Evolutionary conservation across 352 stramenopile species (phyloP).

Genomic region (Phytophthora sojae): DNA sequence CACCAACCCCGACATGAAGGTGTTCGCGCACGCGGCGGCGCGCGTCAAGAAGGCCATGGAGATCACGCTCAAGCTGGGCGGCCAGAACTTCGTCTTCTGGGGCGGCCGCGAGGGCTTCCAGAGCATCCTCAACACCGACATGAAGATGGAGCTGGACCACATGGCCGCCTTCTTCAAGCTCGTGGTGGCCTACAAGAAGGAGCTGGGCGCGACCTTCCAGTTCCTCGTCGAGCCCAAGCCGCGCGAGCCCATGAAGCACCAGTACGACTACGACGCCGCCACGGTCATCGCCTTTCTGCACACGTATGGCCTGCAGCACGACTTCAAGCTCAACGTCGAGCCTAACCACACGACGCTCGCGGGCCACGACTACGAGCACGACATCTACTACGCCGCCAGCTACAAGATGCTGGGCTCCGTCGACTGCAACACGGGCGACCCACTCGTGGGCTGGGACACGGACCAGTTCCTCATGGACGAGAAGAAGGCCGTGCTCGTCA

Average conservation of each 20-base stretch:
- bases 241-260: conserved; percentile 87
- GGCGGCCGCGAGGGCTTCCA: conserved; percentile 85
- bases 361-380: conserved; percentile 86
- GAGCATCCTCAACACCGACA: conserved; percentile 81
- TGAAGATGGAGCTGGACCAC: conserved; percentile 83
- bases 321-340: conserved; percentile 92
- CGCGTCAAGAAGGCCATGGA: conserved; percentile 91
- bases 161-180: conserved; percentile 87
- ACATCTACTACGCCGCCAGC: conserved; percentile 78
- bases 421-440: conserved; percentile 85
- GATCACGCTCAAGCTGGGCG: conserved; percentile 83
- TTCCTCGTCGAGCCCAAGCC: conserved; percentile 90
- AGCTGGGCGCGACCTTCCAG: conserved; percentile 76
- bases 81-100: conserved; percentile 91
- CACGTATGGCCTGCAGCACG: conserved; percentile 71
- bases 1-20: conserved; percentile 88
- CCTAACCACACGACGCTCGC: conserved; percentile 90
- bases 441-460: conserved; percentile 69
- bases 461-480: conserved; percentile 89
- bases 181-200: conserved; percentile 80
- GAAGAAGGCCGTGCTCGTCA: conserved; percentile 77
- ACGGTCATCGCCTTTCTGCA: conserved; percentile 88
- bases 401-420: conserved; percentile 86
- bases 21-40: conserved; percentile 76
- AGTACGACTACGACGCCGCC: conserved; percentile 91